Evolutionary conservation across 768 basidiomycete species (phyloP), one percentile per base, ranked within the genome.

Genomic region (Lentinula guzmanii): DNA sequence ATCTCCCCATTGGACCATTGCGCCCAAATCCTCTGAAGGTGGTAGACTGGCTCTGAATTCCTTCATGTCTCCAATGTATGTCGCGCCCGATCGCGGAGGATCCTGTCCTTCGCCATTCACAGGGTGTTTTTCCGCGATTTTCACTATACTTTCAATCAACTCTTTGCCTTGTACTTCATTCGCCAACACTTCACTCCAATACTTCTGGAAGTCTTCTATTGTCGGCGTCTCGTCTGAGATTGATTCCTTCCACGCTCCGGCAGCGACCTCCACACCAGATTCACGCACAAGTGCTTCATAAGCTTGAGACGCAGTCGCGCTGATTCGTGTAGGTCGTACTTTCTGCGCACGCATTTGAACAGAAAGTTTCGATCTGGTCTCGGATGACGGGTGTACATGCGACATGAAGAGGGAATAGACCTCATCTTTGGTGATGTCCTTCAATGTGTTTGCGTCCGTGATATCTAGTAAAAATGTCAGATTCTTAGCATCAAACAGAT

Each of bases 341-440:
- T 83, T 89, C 68, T 86, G 86, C 10, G 92, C 93, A 50, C 79
- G 77, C 74, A 91, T 77, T 64, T 95, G 96, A 52, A 92, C 78
- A 1, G 95, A 93, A 56, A 94, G 75, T 74, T 98, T 98, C 13
- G 89, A 79, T 42, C 95, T 86, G 2, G 77, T 81, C 33, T 76
- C 64, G 0, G 91, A 91, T 0, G 78, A 82, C 4, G 87, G 89
- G 68, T 93, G 87, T 55, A 93, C 84, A 58, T 82, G 81, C 15
- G 78, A 75, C 45, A 81, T 73, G 81, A 93, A 94, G 53, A 97
- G 74, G 8, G 79, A 69, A 28, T 92, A 65, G 37, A 98, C 77
- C 35, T 97, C 92, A 3, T 84, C 74, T 73, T 93, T 93, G 16
- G 82, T 88, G 62, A 95, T 76, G 7, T 74, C 75, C 54, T 81